Evolutionary conservation across 371 early-diverging fungal genomes (phyloP), one percentile per base, ranked within the genome.

Genomic region (Nosema muscidifuracis): DNA sequence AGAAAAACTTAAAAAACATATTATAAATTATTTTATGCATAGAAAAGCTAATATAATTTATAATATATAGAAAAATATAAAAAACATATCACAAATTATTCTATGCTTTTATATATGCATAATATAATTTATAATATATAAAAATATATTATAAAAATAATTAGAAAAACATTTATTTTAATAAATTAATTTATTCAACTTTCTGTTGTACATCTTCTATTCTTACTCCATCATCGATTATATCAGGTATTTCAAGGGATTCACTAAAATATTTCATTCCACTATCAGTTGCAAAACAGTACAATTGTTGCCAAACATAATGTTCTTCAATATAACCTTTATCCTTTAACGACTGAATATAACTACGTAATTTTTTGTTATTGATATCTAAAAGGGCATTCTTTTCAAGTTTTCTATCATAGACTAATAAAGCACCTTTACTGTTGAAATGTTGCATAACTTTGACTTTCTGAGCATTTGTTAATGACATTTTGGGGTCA

Each of bases 251-350:
- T 28, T 60, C 72, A 28, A 80, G 61, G 38, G 77, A 77, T 30
- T 76, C 76, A 34, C 71, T 67, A 12, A 83, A 67, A 47, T 43
- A 65, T 63, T 71, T 53, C 28, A 76, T 63, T 50, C 83, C 83
- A 53, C 65, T 65, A 12, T 71, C 57, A 13, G 77, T 83, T n/a
- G 82, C 43, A 9, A 77, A 73, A 38, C 69, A 77, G 55, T 82
- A 83, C 16, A 72, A 76, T 53, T 81, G 81, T 57, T 70, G 75
- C 83, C 83, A 83, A 6, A 76, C 71, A 60, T 77, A 81, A 31
- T 64, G 15, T 56, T 77, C 82, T 33, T 67, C 58, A 43, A 81
- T 61, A 58, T 69, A 75, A 53, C 75, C 77, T 33, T 71, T 72
- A 30, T 77, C 76, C 22, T 36, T 55, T 18, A 81, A 50, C 3